Conservation (phyloP, 108 stramenopile genomes). For the Licmophora abbreviata region DNA sequence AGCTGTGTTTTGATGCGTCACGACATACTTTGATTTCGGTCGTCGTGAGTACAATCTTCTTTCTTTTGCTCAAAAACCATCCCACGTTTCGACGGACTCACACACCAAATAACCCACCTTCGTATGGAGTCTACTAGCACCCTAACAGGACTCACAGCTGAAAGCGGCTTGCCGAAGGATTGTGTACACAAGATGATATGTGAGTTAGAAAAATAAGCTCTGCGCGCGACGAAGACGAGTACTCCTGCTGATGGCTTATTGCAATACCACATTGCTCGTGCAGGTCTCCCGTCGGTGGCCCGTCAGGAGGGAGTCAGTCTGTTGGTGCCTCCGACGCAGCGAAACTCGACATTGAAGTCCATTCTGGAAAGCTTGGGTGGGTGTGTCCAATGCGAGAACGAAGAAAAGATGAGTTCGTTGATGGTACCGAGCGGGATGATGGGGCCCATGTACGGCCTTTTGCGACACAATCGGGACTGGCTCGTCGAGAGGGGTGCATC, state of each 20-base stretch:
- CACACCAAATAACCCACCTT: too few species aligned
- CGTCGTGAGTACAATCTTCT: conserved; percentile 29
- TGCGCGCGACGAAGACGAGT: too few species aligned
- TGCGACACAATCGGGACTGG: conserved; percentile 57
- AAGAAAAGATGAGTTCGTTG: conserved; percentile 45
- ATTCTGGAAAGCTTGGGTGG: conserved; percentile 38
- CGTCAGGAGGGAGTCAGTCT: conserved; percentile 40
- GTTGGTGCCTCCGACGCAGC: conserved; percentile 1
- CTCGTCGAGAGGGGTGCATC: conserved; percentile 36
- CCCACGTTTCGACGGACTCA: too few species aligned
- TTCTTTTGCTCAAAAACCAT: too few species aligned
- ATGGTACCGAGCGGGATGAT: conserved; percentile 63
- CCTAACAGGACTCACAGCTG: conserved; percentile 12
- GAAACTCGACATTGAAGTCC: not conserved
- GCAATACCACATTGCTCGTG: too few species aligned
- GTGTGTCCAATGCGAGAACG: conserved; percentile 37
- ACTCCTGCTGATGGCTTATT: too few species aligned
- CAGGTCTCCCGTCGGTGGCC: conserved; percentile 57
- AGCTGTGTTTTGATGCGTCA: conserved; percentile 33
- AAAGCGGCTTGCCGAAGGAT: conserved; percentile 16
- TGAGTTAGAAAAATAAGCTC: too few species aligned
- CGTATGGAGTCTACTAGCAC: conserved; percentile 24
- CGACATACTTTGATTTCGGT: conserved; percentile 69
- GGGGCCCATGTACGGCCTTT: conserved; percentile 70
- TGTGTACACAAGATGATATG: conserved; percentile 76